Percentiles rank a stretch among this genome's conserved stretches.
phyloP scores from a whole-genome alignment of 768 basidiomycete genomes.

The Megacollybia marginata region DNA sequence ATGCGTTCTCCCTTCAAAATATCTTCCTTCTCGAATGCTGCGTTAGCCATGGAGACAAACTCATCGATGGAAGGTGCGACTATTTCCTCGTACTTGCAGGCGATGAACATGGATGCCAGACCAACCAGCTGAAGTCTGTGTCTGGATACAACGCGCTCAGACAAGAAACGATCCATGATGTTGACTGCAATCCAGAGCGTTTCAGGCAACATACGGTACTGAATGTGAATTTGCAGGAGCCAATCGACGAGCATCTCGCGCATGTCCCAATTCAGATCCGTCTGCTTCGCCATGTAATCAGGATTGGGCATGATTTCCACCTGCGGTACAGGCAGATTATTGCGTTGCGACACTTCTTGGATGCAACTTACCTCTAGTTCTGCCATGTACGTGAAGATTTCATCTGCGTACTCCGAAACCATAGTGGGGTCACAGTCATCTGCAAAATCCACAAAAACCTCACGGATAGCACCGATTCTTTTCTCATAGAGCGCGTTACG shows the following conservation, averaged over 20 bases:
- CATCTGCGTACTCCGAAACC: slow-evolving; percentile 98
- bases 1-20: slow-evolving; percentile 98
- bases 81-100: slow-evolving; percentile 98
- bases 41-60: slow-evolving; percentile 97
- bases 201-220: slow-evolving; percentile 98
- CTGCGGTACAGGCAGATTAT: slow-evolving; percentile 30
- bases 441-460: slow-evolving; percentile 64
- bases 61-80: slow-evolving; percentile 96
- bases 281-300: slow-evolving; percentile 90
- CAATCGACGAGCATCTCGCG: slow-evolving; percentile 96
- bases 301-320: slow-evolving; percentile 85
- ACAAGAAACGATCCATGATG: slow-evolving; percentile 89
- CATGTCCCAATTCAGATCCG: slow-evolving; percentile 91
- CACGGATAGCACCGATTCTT: slow-evolving; percentile 62
- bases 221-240: slow-evolving; percentile 94
- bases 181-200: slow-evolving; percentile 99
- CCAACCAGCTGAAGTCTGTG: slow-evolving; percentile 95
- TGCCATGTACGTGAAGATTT: slow-evolving; percentile 95
- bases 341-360: neutral
- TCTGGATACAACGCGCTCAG: slow-evolving; percentile 78
- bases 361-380: slow-evolving; percentile 70
- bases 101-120: slow-evolving; percentile 98
- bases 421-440: slow-evolving; percentile 81
- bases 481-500: slow-evolving; percentile 48
- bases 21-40: slow-evolving; percentile 89